Base-by-base conservation (phyloP, 2,329 filamentous ascomycete genomes). In the Lachnellula arida region DNA sequence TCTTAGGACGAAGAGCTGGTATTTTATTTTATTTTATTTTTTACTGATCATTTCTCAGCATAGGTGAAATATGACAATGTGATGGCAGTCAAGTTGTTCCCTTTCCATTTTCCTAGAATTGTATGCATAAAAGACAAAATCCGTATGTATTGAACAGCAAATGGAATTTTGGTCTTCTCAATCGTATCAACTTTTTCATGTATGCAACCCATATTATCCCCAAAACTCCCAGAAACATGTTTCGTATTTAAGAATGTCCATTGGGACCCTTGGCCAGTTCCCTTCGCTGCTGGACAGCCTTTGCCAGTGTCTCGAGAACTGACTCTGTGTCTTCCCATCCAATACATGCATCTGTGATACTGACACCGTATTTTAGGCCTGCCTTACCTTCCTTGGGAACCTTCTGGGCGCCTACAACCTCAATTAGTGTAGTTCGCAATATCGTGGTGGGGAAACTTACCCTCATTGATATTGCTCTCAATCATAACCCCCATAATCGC, bases 401-500 rank as follows among this genome's bases (percentile, higher is more conserved):
- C 74, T 97, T 97, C 73, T 99, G 94, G 74, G 81, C 89, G 64
- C 92, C 87, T 86, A 37, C 15, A 40, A 40, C 8, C n/a, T 60
- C 52, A 62, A 56, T 49, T 47, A 47, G 25, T 2, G 43, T 23
- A n/a, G n/a, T n/a, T 1, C 17, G 39, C n/a, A 35, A 15, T 11
- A 23, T 11, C 14, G 4, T 14, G 14, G 14, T 4, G 7, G 0
- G 32, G 44, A 49, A 34, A 54, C 62, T 68, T 72, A 88, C 89
- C 92, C 76, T 97, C 93, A 68, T 93, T 88, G 75, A 97, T 95
- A 74, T 97, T 89, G 74, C 89, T 95, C 79, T 99, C 94, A 68
- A 99, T 96, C 94, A 99, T 99, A 58, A 97, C 90, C 67, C 94
- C 94, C 84, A 97, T 93, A 69, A 99, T 94, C 49, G 79, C 87